phyloP scores from a whole-genome alignment of 495 filamentous ascomycete genomes.

The Paragyromitra xinjiangensis region DNA sequence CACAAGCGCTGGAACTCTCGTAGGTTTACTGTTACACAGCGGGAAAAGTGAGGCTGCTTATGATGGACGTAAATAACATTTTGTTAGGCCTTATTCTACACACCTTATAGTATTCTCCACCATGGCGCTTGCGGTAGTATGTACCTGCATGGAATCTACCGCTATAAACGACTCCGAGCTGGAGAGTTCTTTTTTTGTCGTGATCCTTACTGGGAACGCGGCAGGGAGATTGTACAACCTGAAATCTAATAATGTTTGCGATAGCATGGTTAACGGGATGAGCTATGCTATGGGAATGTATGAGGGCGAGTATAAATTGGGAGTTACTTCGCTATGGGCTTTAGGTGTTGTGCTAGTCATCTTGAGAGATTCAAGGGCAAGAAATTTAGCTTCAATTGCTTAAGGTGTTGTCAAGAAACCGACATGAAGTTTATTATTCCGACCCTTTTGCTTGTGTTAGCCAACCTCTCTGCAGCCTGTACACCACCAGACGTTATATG shows the following conservation, averaged over 20 bases:
- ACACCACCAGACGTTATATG: constrained; percentile 20
- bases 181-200: constrained; percentile 9
- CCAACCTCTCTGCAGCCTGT: neutral
- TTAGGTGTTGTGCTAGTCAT: neutral
- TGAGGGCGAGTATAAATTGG: constrained; percentile 1
- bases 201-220: neutral
- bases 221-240: neutral
- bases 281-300: neutral
- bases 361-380: neutral
- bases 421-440: constrained; percentile 4
- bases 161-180: neutral
- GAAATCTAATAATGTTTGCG: neutral
- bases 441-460: neutral
- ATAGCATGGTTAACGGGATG: neutral
- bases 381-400: neutral
- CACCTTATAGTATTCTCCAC: neutral
- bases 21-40: too few species aligned
- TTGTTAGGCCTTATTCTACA: neutral
- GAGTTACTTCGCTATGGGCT: neutral
- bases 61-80: constrained; percentile 14
- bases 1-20: constrained; percentile 6
- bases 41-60: neutral
- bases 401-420: too few species aligned
- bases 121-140: constrained; percentile 11
- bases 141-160: constrained; percentile 13